Evolutionary conservation across 208 protist genomes (phyloP).

Genomic region (Zelonia costaricensis): DNA sequence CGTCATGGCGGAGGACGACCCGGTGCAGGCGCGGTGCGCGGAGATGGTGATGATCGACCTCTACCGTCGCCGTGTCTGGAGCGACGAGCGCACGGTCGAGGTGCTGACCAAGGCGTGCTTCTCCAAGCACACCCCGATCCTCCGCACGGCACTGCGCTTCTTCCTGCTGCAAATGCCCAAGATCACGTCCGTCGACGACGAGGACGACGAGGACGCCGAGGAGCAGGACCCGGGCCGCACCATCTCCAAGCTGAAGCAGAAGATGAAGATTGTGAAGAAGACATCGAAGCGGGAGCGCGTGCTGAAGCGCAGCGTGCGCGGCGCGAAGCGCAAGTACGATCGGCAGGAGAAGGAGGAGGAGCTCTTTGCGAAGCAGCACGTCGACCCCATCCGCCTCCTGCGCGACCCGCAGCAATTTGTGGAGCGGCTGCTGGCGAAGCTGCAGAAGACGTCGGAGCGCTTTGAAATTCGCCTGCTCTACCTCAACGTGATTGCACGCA

Average conservation of each 20-base stretch:
- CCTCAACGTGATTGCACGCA: conserved; percentile 96
- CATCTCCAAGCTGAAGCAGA: conserved; percentile 92
- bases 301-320: conserved; percentile 77
- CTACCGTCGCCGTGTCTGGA: conserved; percentile 96
- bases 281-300: conserved; percentile 84
- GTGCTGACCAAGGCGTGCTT: conserved; percentile 96
- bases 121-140: conserved; percentile 90
- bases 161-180: conserved; percentile 94
- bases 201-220: conserved; percentile 63
- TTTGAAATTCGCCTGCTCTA: conserved; percentile 96
- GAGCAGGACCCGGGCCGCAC: conserved; percentile 77
- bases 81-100: conserved; percentile 94
- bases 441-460: conserved; percentile 92
- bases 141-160: conserved; percentile 95
- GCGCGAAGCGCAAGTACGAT: conserved; percentile 82
- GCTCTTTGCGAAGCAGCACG: conserved; percentile 79
- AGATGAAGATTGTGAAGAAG: conserved; percentile 93
- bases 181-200: conserved; percentile 78
- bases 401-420: conserved; percentile 96
- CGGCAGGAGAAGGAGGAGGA: conserved; percentile 83
- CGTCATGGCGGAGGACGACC: conserved; percentile 93
- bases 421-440: conserved; percentile 93
- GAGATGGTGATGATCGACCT: conserved; percentile 98
- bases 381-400: conserved; percentile 95
- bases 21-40: conserved; percentile 93